Evolutionary conservation across 129 eudicot species (phyloP).

Genomic region (Lonicera japonica): DNA sequence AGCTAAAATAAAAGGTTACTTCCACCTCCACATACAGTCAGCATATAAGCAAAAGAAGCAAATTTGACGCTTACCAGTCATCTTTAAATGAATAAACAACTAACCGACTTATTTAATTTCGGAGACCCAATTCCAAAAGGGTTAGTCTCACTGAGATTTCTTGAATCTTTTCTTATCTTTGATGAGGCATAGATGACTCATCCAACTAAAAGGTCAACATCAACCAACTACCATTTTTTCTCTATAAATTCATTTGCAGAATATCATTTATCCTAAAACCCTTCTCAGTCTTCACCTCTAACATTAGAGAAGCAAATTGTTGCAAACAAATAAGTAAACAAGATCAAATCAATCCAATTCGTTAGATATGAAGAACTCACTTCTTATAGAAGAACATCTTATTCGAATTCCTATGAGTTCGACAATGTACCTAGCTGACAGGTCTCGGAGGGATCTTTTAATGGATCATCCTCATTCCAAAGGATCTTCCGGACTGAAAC

Average conservation of each 20-base stretch:
- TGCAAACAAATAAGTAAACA: neutral
- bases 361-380: neutral
- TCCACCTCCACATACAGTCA: constrained; percentile 4
- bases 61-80: neutral
- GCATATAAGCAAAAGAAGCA: neutral
- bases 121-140: neutral
- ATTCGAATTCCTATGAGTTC: neutral
- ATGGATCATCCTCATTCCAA: neutral
- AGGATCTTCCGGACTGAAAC: neutral
- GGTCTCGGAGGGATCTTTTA: neutral
- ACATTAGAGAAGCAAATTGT: neutral
- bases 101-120: neutral
- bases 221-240: neutral
- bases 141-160: neutral
- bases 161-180: neutral
- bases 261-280: neutral
- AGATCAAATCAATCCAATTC: neutral
- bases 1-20: neutral
- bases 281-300: neutral
- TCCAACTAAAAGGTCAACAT: neutral
- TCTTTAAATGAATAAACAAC: neutral
- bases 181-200: constrained; percentile 1
- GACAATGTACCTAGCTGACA: neutral
- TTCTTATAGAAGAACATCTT: neutral
- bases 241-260: neutral